Evolutionary conservation across 2,329 filamentous ascomycete genomes (phyloP), one percentile per base, ranked within the genome.

Genomic region (Aspergillus glaucus): DNA sequence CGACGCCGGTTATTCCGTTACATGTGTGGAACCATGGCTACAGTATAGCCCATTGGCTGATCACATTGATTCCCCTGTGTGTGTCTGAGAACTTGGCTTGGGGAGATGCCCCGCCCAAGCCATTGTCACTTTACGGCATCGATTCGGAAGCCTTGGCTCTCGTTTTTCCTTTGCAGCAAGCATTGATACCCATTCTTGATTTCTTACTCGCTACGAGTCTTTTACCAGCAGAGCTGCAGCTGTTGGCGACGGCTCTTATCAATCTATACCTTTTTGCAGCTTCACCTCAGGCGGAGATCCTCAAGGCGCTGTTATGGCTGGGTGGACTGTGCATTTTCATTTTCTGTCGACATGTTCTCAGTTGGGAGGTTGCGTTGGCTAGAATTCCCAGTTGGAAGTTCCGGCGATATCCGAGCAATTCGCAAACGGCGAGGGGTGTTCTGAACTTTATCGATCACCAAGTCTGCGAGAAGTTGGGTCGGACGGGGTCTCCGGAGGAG

Each of bases 351-450:
- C 78, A 83, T 26, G 80, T 93, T 10, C 80, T 97, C 32, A 79
- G 79, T 59, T 94, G 88, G 87, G 90, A 88, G 42, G 86, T 97
- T 46, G 80, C 85, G 22, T 73, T 98, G 52, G 91, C 92, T 45
- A 80, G 92, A 49, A 88, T 97, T 15, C 93, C 93, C 2, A 89
- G 84, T 59, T 96, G 92, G 89, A 87, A 91, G 40, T 91, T 97
- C 60, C 80, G 82, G 58, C 81, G 84, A 48, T 71, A 76, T 15
- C 65, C 71, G 1, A 64, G 62, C 26, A 59, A 58, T 4, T 61
- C 64, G 48, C 67, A 70, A 56, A 65, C 69, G 49, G 52, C 62
- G 32, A 59, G 66, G 52, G 53, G 64, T 57, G 55, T 74, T 55
- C 61, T 76, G 58, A 67, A 70, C 52, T 46, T 69, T 58, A 65